Evolutionary conservation across 805 yeast genomes (phyloP), one percentile per base, ranked within the genome.

Genomic region (Nakazawaea ambrosiae): DNA sequence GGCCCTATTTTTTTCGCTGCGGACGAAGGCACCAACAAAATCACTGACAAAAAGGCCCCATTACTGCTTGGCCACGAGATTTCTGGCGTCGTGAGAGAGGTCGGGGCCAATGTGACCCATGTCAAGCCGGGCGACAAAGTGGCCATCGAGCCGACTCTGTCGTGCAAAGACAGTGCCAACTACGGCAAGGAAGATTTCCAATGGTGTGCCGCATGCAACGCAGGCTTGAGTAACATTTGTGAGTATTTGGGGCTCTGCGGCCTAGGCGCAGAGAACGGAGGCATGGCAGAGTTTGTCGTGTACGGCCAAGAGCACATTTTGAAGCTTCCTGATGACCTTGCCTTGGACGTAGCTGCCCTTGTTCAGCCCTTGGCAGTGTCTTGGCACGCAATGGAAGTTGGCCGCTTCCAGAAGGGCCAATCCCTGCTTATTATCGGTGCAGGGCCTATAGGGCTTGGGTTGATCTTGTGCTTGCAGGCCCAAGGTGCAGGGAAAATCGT

Each of bases 401-500:
- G 75, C 0, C 50, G 48, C 14, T 68, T 72, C 46, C 50, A 60
- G 39, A 55, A 49, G 17, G 78, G 77, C 20, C 61, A 64, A 26
- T 51, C 62, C 18, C 75, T 72, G 3, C 50, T 71, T 19, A 58
- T 72, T n/a, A 44, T 70, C 14, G 78, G 78, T 11, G 72, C 68
- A 10, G 78, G 78, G n/a, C 75, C 78, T 4, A 69, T 73, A 47
- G 78, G 78, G 2, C 54, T 77, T 18, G 73, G 79, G 16, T 64
- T 78, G 4, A 59, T 75, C 16, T 54, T 75, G 31, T 78, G 75
- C 8, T 49, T 70, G 38, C 64, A 69, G 43, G 78, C 75, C 3
- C 66, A 67, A 42, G 58, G 57, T 20, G 70, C 69, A 1, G 57
- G 64, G 12, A 55, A 53, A 27, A 65, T 76, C 51, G 78, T 77